Percentiles rank a stretch among this genome's conserved stretches.
Conservation (phyloP, 305 asterid genomes). For the Andrographis paniculata region DNA sequence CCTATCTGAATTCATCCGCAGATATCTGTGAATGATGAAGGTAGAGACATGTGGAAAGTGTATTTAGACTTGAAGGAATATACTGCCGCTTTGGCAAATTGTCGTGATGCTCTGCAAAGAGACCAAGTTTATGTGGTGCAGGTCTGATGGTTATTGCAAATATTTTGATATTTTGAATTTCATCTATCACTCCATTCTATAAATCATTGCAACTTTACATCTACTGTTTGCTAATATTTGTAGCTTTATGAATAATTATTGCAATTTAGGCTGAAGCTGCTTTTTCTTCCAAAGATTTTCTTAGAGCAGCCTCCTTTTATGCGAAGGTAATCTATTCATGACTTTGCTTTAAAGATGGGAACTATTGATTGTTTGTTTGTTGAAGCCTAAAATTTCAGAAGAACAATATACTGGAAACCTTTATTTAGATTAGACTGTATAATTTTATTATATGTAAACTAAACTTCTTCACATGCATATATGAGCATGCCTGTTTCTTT, state of each 20-base stretch:
- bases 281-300: conserved; percentile 73
- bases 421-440: too few species aligned
- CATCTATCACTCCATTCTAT: conserved; percentile 9
- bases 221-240: conserved; percentile 14
- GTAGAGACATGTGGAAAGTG: conserved; percentile 98
- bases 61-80: conserved; percentile 82
- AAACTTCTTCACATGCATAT: too few species aligned
- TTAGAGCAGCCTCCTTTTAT: conserved; percentile 89
- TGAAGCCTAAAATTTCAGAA: too few species aligned
- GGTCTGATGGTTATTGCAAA: conserved; percentile 38
- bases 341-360: too few species aligned
- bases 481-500: too few species aligned
- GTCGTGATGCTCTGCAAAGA: conserved; percentile 85
- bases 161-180: conserved; percentile 10
- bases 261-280: conserved; percentile 90
- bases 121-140: conserved; percentile 95
- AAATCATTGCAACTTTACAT: conserved; percentile 5
- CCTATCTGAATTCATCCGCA: conserved; percentile 17
- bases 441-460: too few species aligned
- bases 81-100: conserved; percentile 86
- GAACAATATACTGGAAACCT: too few species aligned
- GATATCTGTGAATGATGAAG: conserved; percentile 96
- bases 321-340: conserved; percentile 82
- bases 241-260: conserved; percentile 19
- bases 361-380: too few species aligned